Conservation (phyloP, 768 basidiomycete species). For the Termitomyces sp. region DNA sequence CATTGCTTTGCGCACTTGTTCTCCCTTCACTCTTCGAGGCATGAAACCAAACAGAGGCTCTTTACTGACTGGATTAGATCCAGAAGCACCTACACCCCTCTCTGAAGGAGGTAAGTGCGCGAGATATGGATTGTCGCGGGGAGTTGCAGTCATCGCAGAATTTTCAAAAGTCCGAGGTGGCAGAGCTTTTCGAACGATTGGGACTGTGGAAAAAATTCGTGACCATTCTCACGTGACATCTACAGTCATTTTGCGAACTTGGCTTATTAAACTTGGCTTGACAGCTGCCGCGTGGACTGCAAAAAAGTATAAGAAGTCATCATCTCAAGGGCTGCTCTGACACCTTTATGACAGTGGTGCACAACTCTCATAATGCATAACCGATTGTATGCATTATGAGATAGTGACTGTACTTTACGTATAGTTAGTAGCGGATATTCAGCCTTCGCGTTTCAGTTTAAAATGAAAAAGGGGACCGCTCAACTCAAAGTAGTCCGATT, state of each 20-base stretch:
- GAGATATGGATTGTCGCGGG: constrained; percentile 50
- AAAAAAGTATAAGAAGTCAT: too few relatives aligned
- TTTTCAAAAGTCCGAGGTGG: background rate
- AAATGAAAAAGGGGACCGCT: too few relatives aligned
- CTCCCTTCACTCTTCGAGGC: constrained; percentile 60
- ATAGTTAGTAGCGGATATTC: too few relatives aligned
- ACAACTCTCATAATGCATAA: too few relatives aligned
- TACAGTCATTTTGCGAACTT: background rate
- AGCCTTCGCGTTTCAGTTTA: too few relatives aligned
- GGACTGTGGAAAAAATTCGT: background rate
- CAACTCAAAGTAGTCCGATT: too few relatives aligned
- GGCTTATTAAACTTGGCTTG: too few relatives aligned
- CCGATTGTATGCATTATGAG: too few relatives aligned
- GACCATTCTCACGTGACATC: background rate
- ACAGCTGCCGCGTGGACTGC: too few relatives aligned
- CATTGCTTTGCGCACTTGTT: constrained; percentile 65
- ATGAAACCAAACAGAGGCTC: constrained; percentile 73
- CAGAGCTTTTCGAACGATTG: background rate
- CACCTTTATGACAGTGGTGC: too few relatives aligned
- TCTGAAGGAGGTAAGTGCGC: constrained; percentile 34
- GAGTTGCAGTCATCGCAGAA: background rate
- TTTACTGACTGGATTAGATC: constrained; percentile 18
- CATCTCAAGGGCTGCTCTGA: too few relatives aligned
- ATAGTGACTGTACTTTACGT: too few relatives aligned
- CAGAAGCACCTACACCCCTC: constrained; percentile 24